Percentiles rank a stretch among this genome's conserved stretches.
Conservation (phyloP, 768 basidiomycete genomes). For the Phylloporus arenicola region DNA sequence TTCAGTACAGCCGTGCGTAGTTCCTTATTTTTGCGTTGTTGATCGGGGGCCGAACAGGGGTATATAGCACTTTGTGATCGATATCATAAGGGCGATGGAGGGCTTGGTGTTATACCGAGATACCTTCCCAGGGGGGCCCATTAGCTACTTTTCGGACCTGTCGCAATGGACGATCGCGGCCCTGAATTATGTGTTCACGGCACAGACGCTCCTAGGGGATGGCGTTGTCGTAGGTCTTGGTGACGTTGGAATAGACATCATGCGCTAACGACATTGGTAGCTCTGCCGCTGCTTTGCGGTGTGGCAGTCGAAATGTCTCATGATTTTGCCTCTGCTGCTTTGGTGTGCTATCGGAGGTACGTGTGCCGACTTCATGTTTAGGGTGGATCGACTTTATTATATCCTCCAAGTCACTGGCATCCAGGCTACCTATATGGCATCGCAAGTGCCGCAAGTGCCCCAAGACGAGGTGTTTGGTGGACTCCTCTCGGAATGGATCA, state of each 20-base stretch:
- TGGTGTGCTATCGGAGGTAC: conserved; percentile 27
- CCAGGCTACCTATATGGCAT: conserved; percentile 13
- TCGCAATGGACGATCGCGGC: conserved; percentile 27
- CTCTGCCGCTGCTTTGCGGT: conserved; percentile 29
- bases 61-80: conserved; percentile 23
- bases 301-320: conserved; percentile 26
- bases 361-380: not conserved
- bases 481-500: conserved; percentile 30
- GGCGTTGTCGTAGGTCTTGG: conserved; percentile 22
- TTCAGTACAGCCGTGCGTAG: conserved; percentile 29
- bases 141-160: conserved; percentile 22
- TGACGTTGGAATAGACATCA: not conserved
- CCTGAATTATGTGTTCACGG: conserved; percentile 20
- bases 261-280: conserved; percentile 7
- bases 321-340: conserved; percentile 26
- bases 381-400: not conserved
- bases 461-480: conserved; percentile 24
- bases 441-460: not conserved
- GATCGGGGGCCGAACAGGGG: not conserved
- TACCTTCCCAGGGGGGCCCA: conserved; percentile 14
- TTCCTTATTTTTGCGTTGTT: not conserved
- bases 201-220: conserved; percentile 29
- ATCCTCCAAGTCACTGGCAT: conserved; percentile 16
- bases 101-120: conserved; percentile 24
- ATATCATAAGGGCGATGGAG: conserved; percentile 20